Evolutionary conservation across 352 stramenopile species (phyloP), one percentile per base, ranked within the genome.

Genomic region (Pythium brachiatum): DNA sequence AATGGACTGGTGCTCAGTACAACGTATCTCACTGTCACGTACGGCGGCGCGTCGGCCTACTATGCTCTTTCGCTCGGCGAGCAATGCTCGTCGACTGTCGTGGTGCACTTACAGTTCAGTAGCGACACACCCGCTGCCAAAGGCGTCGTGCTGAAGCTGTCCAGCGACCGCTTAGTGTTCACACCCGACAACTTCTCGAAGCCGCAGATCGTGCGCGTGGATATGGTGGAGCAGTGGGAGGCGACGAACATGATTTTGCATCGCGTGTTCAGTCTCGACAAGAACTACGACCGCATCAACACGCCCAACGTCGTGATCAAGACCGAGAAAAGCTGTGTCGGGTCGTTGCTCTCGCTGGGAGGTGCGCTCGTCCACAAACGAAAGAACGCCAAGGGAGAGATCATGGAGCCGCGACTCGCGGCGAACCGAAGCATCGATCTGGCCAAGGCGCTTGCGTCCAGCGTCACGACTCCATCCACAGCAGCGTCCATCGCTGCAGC

Each of bases 81-180:
- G 59, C 41, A 61, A n/a, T 92, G 83, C 63, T 56, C 72, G 23
- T 90, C 83, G 16, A 73, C 76, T 4, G 83, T 92, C 9, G 78
- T 90, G 12, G 81, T 92, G 27, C 81, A 92, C 54, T 48, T 92
- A 38, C 60, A 88, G 62, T 75, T 88, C 43, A 60, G 74, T 7
- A 62, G 58, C 15, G 83, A 92, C 57, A 62, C 75, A 43, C 38
- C 21, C 4, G 27, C 43, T 16, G 47, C 29, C 51, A 59, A 58
- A 36, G 41, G 29, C 31, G 29, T 26, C 1, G 55, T 48, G 18
- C 59, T 90, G 11, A 72, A 72, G 1, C 68, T 92, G 6, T 88
- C 83, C 5, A 83, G 78, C 18, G 79, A 90, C 58, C 79, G 83
- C 8, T 54, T 92, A n/a, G 83, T 74, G 68, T 92, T 92, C 67